Conservation (phyloP, 2,329 filamentous ascomycete species). For the Beauveria rudraprayagi region DNA sequence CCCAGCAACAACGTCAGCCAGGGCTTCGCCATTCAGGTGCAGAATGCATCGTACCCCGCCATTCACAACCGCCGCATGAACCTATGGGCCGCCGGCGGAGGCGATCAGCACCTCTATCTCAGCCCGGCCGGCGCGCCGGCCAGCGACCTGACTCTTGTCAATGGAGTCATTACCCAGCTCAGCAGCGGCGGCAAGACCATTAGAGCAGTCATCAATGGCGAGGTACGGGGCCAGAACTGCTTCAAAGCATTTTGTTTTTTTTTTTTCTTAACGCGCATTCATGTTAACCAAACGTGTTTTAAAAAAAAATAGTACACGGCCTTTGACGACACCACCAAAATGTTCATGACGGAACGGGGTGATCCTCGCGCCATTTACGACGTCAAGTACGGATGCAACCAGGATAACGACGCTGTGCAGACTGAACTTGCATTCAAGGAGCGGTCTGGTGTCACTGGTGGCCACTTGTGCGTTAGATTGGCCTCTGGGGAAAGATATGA, state of each 20-base stretch:
- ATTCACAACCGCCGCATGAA: conserved; percentile 31
- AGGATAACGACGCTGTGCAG: conserved; percentile 32
- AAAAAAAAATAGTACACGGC: conserved; percentile 25
- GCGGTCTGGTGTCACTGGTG: conserved; percentile 24
- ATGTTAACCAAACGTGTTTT: background rate
- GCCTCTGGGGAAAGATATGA: conserved; percentile 31
- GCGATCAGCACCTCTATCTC: conserved; percentile 33
- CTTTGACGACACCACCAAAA: conserved; percentile 38
- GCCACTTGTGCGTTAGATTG: conserved; percentile 31
- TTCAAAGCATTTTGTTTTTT: too few species aligned
- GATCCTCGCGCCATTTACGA: conserved; percentile 34
- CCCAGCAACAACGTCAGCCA: conserved; percentile 25
- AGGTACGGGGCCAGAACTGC: conserved; percentile 21
- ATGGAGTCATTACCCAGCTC: conserved; percentile 28
- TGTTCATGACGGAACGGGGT: conserved; percentile 38
- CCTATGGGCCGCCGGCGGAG: conserved; percentile 27
- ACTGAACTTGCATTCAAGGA: conserved; percentile 27
- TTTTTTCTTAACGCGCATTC: too few species aligned
- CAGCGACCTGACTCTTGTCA: conserved; percentile 28
- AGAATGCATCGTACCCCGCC: conserved; percentile 26
- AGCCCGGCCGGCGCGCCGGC: conserved; percentile 29
- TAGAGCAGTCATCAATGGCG: conserved; percentile 36
- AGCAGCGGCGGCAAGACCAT: conserved; percentile 16
- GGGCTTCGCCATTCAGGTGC: conserved; percentile 29
- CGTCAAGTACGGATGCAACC: conserved; percentile 33